These are phyloP conservation scores for Strobilomyces dryophilus DNA, from an alignment of 768 basidiomycete species.

Conservation along the genomic window DNA sequence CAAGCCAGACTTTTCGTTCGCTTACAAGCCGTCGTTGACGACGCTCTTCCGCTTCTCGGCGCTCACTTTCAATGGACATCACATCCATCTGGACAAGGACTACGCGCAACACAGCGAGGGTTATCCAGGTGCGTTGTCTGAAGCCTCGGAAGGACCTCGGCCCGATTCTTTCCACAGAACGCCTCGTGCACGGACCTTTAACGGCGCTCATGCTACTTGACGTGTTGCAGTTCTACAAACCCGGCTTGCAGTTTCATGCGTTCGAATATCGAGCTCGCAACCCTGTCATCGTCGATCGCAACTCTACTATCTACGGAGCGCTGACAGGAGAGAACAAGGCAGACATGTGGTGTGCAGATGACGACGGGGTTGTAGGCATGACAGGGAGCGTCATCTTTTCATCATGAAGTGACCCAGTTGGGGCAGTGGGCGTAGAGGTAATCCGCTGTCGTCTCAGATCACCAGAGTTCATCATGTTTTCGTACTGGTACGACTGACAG, in stretches of 20 bases:
- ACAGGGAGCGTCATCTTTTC: slow-evolving; percentile 42
- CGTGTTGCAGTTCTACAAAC: slow-evolving; percentile 45
- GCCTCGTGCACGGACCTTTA: slow-evolving; percentile 82
- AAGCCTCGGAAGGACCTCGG: background rate
- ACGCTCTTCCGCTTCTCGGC: slow-evolving; percentile 86
- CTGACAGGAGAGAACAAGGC: slow-evolving; percentile 35
- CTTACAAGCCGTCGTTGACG: slow-evolving; percentile 60
- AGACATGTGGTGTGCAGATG: slow-evolving; percentile 57
- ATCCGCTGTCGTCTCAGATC: background rate
- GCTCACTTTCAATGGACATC: slow-evolving; percentile 81
- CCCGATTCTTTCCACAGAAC: slow-evolving; percentile 41
- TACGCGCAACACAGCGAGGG: slow-evolving; percentile 66
- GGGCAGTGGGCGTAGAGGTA: background rate
- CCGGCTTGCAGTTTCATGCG: slow-evolving; percentile 39
- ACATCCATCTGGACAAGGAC: slow-evolving; percentile 77
- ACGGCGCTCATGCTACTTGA: slow-evolving; percentile 80
- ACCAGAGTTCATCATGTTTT: background rate
- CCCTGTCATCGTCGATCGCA: slow-evolving; percentile 52
- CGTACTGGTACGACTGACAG: background rate
- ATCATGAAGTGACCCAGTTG: background rate
- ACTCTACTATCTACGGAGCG: slow-evolving; percentile 44
- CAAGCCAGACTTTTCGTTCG: slow-evolving; percentile 54
- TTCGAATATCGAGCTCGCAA: slow-evolving; percentile 74
- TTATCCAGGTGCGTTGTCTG: slow-evolving; percentile 50
- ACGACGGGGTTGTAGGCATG: slow-evolving; percentile 65